A percentile compares a stretch with the other conserved stretches of the same genome.
Evolutionary conservation across 352 stramenopile genomes (phyloP).

Genomic region (Pythium scleroteichum): DNA sequence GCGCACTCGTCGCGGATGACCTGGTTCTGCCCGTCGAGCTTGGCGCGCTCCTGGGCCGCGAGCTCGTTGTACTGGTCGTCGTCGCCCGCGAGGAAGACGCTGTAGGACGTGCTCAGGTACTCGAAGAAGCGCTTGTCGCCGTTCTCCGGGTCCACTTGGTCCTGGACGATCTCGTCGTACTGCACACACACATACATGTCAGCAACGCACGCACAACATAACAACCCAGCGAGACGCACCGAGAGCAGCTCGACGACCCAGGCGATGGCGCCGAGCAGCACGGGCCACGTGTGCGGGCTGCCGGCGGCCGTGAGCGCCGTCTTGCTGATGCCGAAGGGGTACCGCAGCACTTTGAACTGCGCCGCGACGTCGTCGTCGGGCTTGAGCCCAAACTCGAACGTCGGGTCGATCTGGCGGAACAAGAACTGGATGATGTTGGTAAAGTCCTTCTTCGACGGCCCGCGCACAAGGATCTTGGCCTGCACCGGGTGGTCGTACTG

Average conservation of each 20-base stretch:
- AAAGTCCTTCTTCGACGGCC: constrained; percentile 97
- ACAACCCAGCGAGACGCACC: constrained; percentile 46
- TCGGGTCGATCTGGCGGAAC: constrained; percentile 94
- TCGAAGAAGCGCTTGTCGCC: constrained; percentile 93
- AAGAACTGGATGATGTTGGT: constrained; percentile 97
- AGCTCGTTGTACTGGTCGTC: constrained; percentile 84
- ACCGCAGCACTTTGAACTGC: constrained; percentile 82
- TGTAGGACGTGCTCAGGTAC: constrained; percentile 93
- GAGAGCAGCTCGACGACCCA: constrained; percentile 97
- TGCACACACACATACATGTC: constrained; percentile 24
- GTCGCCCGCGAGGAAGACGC: constrained; percentile 92
- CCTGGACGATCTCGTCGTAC: constrained; percentile 84
- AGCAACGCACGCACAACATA: constrained; percentile 9
- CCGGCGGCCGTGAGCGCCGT: constrained; percentile 93
- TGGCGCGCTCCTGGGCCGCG: constrained; percentile 82
- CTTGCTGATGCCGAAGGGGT: constrained; percentile 97
- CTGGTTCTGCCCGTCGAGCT: constrained; percentile 58
- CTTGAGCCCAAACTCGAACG: constrained; percentile 74
- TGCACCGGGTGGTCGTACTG: constrained; percentile 93
- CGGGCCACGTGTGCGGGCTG: constrained; percentile 95
- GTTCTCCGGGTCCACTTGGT: constrained; percentile 66
- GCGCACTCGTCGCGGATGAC: constrained; percentile 49
- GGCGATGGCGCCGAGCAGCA: constrained; percentile 93
- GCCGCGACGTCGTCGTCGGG: constrained; percentile 76
- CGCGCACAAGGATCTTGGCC: constrained; percentile 83